Conservation (phyloP, 441 rosid species). For the Macaranga tanarius region DNA sequence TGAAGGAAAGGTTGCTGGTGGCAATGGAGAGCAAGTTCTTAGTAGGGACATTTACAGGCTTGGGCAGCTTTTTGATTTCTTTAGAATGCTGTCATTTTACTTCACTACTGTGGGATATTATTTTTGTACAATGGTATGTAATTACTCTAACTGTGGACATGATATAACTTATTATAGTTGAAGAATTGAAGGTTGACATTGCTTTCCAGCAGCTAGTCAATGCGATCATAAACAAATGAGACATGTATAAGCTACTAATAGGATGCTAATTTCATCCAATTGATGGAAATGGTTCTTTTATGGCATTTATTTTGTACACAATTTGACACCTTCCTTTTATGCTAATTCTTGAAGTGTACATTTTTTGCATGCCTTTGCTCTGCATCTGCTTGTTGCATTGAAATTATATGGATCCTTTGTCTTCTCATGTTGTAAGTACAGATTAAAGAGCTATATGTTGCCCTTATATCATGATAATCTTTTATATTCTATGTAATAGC, state of each 20-base stretch:
- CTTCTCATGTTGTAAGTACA: not conserved
- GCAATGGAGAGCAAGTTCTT: slow-evolving; percentile 99
- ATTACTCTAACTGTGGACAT: slow-evolving; percentile 1
- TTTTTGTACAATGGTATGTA: slow-evolving; percentile 91
- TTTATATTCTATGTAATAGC: not conserved
- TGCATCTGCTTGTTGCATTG: slow-evolving; percentile 11
- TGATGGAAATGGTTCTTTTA: not conserved
- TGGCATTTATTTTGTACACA: not conserved
- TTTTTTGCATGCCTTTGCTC: slow-evolving; percentile 2
- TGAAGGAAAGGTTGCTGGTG: slow-evolving; percentile 99
- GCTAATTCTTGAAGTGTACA: not conserved
- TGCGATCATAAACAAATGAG: not conserved
- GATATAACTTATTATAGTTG: not conserved
- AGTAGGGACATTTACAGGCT: slow-evolving; percentile 98
- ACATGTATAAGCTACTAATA: not conserved
- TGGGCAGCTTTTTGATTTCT: slow-evolving; percentile 98
- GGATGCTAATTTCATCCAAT: not conserved
- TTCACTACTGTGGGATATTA: slow-evolving; percentile 97
- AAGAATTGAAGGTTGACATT: slow-evolving; percentile 10
- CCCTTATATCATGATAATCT: not conserved
- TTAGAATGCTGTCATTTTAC: slow-evolving; percentile 97
- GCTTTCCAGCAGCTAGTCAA: slow-evolving; percentile 14
- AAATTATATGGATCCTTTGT: slow-evolving; percentile 5
- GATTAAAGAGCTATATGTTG: no score
- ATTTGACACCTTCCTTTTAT: not conserved